phyloP scores from a whole-genome alignment of 768 basidiomycete genomes.

The Calocybe indica region DNA sequence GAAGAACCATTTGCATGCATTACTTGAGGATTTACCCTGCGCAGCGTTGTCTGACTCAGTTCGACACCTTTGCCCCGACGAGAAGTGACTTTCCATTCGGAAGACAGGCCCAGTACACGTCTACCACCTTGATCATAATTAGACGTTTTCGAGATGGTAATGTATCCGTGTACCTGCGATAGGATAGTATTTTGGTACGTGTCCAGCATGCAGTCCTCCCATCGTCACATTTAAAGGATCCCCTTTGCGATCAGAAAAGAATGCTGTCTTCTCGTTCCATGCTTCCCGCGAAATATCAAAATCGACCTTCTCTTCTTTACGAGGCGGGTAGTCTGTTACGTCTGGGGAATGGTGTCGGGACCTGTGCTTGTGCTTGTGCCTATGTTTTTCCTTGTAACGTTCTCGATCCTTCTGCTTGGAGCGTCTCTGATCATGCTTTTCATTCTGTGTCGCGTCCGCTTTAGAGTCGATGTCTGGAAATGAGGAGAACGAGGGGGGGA shows the following conservation, averaged over 20 bases:
- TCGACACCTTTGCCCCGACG: constrained; percentile 52
- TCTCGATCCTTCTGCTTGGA: constrained; percentile 14
- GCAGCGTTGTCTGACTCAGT: constrained; percentile 35
- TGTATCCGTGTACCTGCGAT: constrained; percentile 44
- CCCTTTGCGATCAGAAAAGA: constrained; percentile 63
- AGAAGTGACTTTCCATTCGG: constrained; percentile 38
- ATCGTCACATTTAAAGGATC: constrained; percentile 63
- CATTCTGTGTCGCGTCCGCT: constrained; percentile 23
- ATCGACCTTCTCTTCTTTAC: constrained; percentile 16
- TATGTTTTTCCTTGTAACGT: constrained; percentile 12
- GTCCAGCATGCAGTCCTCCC: constrained; percentile 55
- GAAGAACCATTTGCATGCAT: background rate
- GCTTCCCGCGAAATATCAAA: constrained; percentile 18
- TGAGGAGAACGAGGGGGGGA: constrained; percentile 62
- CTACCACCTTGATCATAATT: constrained; percentile 53
- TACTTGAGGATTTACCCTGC: constrained; percentile 29
- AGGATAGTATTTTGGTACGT: constrained; percentile 61
- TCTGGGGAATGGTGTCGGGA: constrained; percentile 9
- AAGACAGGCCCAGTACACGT: constrained; percentile 57
- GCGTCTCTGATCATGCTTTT: constrained; percentile 5
- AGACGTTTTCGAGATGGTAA: constrained; percentile 28
- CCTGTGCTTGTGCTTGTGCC: constrained; percentile 19
- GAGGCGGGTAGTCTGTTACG: constrained; percentile 12
- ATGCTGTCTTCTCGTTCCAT: constrained; percentile 25
- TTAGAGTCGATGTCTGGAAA: constrained; percentile 59